Conservation (phyloP, 2,329 filamentous ascomycete genomes). For the Aphanoascus verrucosus region DNA sequence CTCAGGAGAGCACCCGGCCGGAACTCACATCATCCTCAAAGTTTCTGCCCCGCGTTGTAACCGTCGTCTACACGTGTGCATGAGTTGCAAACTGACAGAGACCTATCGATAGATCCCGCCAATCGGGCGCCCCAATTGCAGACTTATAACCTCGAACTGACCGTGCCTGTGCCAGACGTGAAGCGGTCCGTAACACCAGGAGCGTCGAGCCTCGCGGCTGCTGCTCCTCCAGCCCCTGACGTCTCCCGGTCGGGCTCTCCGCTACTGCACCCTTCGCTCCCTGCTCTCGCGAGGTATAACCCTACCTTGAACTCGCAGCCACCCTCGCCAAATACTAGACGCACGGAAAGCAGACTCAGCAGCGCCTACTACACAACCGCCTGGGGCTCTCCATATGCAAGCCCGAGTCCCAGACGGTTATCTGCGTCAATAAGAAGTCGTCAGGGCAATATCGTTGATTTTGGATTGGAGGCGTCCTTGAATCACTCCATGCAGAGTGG, state of each 20-base stretch:
- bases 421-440: conserved; percentile 31
- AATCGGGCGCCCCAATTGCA: conserved; percentile 28
- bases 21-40: background rate
- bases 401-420: conserved; percentile 41
- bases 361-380: conserved; percentile 59
- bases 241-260: conserved; percentile 18
- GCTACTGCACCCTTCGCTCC: conserved; percentile 8
- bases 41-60: conserved; percentile 1
- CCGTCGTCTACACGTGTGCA: conserved; percentile 11
- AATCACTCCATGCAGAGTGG: conserved; percentile 22
- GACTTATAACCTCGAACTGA: conserved; percentile 22
- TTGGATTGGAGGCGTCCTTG: conserved; percentile 28
- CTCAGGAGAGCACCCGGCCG: background rate
- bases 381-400: conserved; percentile 85
- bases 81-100: conserved; percentile 29
- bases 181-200: conserved; percentile 29
- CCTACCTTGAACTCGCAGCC: conserved; percentile 27
- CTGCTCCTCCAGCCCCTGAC: conserved; percentile 30
- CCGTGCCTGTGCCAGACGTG: conserved; percentile 23
- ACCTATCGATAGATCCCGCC: conserved; percentile 30
- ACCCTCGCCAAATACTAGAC: conserved; percentile 33
- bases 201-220: conserved; percentile 29
- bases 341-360: conserved; percentile 32
- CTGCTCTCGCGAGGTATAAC: conserved; percentile 24
- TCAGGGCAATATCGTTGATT: conserved; percentile 36